phyloP scores from a whole-genome alignment of 2,329 filamentous ascomycete species.

The Calonectria leucothoes region DNA sequence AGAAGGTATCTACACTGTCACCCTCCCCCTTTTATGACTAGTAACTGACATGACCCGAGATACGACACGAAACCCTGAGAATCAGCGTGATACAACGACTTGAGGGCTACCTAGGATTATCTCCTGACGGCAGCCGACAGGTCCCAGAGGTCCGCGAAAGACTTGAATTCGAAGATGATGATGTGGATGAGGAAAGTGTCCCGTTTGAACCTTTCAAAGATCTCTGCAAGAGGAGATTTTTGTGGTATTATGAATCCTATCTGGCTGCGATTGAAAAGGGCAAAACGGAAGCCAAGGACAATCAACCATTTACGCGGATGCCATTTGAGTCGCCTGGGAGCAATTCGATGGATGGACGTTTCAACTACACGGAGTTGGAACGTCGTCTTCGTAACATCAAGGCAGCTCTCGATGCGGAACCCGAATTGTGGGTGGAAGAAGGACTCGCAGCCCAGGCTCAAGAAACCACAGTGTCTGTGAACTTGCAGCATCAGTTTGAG shows the following conservation, averaged over 20 bases:
- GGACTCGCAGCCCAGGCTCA: constrained; percentile 72
- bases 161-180: constrained; percentile 57
- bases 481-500: constrained; percentile 85
- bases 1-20: constrained; percentile 70
- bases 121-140: constrained; percentile 57
- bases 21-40: background rate
- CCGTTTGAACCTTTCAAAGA: constrained; percentile 91
- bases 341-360: constrained; percentile 89
- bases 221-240: constrained; percentile 87
- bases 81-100: constrained; percentile 88
- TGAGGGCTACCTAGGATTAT: constrained; percentile 80
- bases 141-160: constrained; percentile 42
- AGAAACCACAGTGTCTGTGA: constrained; percentile 82
- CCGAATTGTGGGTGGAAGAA: constrained; percentile 75
- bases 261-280: constrained; percentile 76
- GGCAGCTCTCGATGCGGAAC: constrained; percentile 77
- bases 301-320: constrained; percentile 79
- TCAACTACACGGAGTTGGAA: constrained; percentile 82
- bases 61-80: constrained; percentile 89
- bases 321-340: constrained; percentile 78
- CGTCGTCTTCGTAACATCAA: constrained; percentile 77
- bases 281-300: constrained; percentile 71
- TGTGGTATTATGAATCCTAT: constrained; percentile 97
- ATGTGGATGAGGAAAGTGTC: constrained; percentile 64
- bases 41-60: constrained; percentile 61